These are phyloP conservation scores for Heterococcus sp. DNA, from an alignment of 108 stramenopile species.

Conservation along the genomic window DNA sequence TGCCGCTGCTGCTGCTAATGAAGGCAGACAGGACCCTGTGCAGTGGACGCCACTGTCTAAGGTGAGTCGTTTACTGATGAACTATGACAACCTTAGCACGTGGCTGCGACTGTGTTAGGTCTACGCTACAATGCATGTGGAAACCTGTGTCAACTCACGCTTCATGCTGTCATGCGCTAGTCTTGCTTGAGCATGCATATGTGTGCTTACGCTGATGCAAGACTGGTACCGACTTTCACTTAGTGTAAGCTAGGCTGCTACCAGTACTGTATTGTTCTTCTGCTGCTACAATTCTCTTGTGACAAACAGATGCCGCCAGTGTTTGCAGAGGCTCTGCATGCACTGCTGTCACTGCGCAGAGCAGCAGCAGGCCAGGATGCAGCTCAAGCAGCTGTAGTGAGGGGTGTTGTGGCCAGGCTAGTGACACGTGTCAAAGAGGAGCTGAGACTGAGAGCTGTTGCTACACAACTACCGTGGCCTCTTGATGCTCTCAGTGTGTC, in stretches of 20 bases:
- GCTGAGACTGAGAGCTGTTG: neutral
- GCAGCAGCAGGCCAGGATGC: neutral
- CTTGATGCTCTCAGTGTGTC: neutral
- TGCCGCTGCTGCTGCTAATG: neutral
- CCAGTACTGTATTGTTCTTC: too few species aligned
- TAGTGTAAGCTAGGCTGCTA: too few species aligned
- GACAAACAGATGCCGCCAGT: neutral
- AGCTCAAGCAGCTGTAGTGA: neutral
- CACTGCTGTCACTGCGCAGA: neutral
- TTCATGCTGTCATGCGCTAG: too few species aligned
- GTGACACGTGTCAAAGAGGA: neutral
- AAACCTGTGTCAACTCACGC: too few species aligned
- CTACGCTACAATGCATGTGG: too few species aligned
- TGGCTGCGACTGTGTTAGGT: too few species aligned
- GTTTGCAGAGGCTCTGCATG: neutral
- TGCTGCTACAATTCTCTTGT: too few species aligned
- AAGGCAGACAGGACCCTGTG: neutral
- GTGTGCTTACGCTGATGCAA: too few species aligned
- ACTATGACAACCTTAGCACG: too few species aligned
- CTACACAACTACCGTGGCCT: neutral
- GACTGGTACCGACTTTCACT: too few species aligned
- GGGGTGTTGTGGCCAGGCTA: neutral
- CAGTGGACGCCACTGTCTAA: neutral
- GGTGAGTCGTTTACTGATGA: too few species aligned
- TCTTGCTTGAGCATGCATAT: too few species aligned